Conservation (phyloP, 139 green algal species). For the Chlorella ohadii region DNA sequence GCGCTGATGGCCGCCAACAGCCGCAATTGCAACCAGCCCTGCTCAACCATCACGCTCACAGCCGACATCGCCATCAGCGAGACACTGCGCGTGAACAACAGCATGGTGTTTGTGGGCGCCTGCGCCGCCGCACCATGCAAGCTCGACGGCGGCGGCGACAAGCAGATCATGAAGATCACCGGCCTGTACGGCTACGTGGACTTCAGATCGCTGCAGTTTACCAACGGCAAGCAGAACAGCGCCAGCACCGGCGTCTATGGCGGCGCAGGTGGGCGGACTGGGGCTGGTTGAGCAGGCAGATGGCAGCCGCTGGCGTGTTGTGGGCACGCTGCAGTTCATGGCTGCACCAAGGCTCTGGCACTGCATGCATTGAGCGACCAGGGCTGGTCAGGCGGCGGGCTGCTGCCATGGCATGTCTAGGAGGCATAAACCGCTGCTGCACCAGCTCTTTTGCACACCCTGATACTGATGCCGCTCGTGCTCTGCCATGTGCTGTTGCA, state of each 20-base stretch:
- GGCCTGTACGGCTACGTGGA: conserved; percentile 10
- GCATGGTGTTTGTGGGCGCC: background rate
- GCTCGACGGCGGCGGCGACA: conserved; percentile 19
- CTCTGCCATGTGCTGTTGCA: background rate
- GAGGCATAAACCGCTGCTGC: background rate
- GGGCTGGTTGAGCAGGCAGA: no score
- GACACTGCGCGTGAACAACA: conserved; percentile 6
- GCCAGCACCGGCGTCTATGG: conserved; percentile 15
- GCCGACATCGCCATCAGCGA: background rate
- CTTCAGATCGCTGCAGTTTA: conserved; percentile 5
- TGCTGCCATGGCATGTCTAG: background rate
- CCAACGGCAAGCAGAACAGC: conserved; percentile 9
- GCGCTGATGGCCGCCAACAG: background rate
- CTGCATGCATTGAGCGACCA: no score
- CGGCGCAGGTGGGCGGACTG: conserved; percentile 5
- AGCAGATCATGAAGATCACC: background rate
- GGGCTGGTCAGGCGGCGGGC: no score
- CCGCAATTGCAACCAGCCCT: conserved; percentile 29
- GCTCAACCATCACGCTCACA: conserved; percentile 21
- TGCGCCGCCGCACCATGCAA: conserved; percentile 20
- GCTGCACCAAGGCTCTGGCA: no score
- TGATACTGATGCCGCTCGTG: background rate
- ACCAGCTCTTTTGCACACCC: no score
- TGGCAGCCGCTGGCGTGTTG: no score
- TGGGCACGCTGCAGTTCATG: no score